phyloP scores from a whole-genome alignment of 441 rosid species.

The Populus tomentosa region DNA sequence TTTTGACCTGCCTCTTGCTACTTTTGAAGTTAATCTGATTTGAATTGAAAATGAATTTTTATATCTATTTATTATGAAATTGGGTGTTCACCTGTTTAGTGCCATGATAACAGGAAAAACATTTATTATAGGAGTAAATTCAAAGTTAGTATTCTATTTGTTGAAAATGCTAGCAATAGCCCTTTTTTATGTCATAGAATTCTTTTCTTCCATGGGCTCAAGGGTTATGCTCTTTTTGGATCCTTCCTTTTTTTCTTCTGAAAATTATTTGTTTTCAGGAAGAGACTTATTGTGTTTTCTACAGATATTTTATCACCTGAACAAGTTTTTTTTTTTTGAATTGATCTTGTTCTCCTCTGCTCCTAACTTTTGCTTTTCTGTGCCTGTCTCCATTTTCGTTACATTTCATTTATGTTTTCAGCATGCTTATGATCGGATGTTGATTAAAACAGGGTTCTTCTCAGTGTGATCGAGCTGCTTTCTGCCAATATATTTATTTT shows the following conservation, averaged over 20 bases:
- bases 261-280: background rate
- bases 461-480: background rate
- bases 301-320: background rate
- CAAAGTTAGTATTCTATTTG: background rate
- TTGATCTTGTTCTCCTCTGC: conserved; percentile 1
- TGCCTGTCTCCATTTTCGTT: background rate
- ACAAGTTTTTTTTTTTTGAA: background rate
- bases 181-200: background rate
- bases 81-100: background rate
- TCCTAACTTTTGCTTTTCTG: background rate
- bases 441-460: conserved; percentile 2
- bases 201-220: background rate
- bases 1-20: background rate
- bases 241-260: background rate
- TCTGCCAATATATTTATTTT: background rate
- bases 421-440: background rate
- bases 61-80: background rate
- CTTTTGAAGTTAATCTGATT: background rate
- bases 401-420: background rate
- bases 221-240: background rate
- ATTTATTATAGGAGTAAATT: background rate
- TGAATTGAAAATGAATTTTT: background rate
- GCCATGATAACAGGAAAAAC: background rate
- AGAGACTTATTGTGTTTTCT: background rate
- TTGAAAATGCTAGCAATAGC: background rate